These are phyloP conservation scores for Metarhizium guizhouense DNA, from an alignment of 2,329 filamentous ascomycete genomes.

Conservation along the genomic window DNA sequence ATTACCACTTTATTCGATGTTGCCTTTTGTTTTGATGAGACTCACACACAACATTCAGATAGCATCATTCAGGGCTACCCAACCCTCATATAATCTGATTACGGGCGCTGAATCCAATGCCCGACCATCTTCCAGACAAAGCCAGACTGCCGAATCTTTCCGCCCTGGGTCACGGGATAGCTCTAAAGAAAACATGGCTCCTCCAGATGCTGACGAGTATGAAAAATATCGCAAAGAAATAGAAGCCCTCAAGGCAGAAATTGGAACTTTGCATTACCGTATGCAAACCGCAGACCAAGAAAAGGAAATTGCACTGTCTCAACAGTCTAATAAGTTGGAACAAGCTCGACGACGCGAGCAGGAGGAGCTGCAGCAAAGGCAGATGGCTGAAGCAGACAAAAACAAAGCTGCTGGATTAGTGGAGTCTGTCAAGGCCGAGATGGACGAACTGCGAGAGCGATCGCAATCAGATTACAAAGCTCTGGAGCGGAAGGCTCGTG, in stretches of 20 bases:
- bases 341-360: slow-evolving; percentile 76
- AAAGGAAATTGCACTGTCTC: slow-evolving; percentile 67
- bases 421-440: slow-evolving; percentile 40
- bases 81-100: slow-evolving; percentile 51
- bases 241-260: slow-evolving; percentile 80
- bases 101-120: slow-evolving; percentile 38
- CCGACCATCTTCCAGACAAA: slow-evolving; percentile 32
- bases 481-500: slow-evolving; percentile 59
- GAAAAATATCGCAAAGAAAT: slow-evolving; percentile 47
- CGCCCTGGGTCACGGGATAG: slow-evolving; percentile 46
- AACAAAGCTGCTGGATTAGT: slow-evolving; percentile 39
- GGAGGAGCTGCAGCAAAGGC: slow-evolving; percentile 65
- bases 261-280: slow-evolving; percentile 82
- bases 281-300: slow-evolving; percentile 83
- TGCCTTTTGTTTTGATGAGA: neutral
- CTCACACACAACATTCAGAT: slow-evolving; percentile 20
- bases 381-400: slow-evolving; percentile 48
- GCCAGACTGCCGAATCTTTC: slow-evolving; percentile 29
- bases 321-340: slow-evolving; percentile 75
- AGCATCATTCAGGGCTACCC: slow-evolving; percentile 40
- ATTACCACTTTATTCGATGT: neutral
- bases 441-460: slow-evolving; percentile 41
- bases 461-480: slow-evolving; percentile 51
- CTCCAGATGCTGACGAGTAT: slow-evolving; percentile 49
- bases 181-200: slow-evolving; percentile 51